These are phyloP conservation scores for Phyllosticta citriasiana DNA, from an alignment of 2,329 filamentous ascomycete species.

Conservation along the genomic window DNA sequence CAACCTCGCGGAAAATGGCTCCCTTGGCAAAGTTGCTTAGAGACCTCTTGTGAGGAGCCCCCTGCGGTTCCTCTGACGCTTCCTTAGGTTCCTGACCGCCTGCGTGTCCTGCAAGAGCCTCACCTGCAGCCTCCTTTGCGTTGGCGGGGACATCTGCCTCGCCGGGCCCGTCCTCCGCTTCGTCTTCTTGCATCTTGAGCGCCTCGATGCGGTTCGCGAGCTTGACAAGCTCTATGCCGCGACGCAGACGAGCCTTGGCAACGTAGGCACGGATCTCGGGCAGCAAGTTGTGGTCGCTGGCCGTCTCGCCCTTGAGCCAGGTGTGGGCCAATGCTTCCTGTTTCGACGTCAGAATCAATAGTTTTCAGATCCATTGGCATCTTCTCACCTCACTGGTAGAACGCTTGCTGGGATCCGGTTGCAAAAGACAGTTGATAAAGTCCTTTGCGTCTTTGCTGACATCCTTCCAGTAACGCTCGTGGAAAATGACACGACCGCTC, in stretches of 20 bases:
- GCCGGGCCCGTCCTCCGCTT: constrained; percentile 58
- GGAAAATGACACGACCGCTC: constrained; percentile 76
- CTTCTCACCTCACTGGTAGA: constrained; percentile 61
- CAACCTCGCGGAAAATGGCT: constrained; percentile 87
- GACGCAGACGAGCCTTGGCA: constrained; percentile 78
- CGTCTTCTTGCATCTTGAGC: constrained; percentile 88
- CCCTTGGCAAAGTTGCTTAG: constrained; percentile 51
- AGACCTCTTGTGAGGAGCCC: constrained; percentile 34
- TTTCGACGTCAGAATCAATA: constrained; percentile 13
- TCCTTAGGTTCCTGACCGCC: constrained; percentile 12
- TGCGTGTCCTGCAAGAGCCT: constrained; percentile 27
- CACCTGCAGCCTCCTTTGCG: constrained; percentile 45
- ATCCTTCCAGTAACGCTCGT: constrained; percentile 97
- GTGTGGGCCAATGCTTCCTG: constrained; percentile 69
- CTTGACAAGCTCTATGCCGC: constrained; percentile 93
- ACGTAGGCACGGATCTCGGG: constrained; percentile 95
- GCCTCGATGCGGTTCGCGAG: constrained; percentile 90
- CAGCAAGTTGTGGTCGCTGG: constrained; percentile 91
- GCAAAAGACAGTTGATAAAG: constrained; percentile 76
- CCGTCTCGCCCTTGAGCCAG: constrained; percentile 86
- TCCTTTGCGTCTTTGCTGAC: constrained; percentile 92
- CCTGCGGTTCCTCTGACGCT: neutral
- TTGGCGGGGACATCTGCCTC: constrained; percentile 53
- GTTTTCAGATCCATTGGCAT: neutral
- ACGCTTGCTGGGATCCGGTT: constrained; percentile 66